Conservation (phyloP, 2,329 filamentous ascomycete species). For the Alternaria triticimaculans region DNA sequence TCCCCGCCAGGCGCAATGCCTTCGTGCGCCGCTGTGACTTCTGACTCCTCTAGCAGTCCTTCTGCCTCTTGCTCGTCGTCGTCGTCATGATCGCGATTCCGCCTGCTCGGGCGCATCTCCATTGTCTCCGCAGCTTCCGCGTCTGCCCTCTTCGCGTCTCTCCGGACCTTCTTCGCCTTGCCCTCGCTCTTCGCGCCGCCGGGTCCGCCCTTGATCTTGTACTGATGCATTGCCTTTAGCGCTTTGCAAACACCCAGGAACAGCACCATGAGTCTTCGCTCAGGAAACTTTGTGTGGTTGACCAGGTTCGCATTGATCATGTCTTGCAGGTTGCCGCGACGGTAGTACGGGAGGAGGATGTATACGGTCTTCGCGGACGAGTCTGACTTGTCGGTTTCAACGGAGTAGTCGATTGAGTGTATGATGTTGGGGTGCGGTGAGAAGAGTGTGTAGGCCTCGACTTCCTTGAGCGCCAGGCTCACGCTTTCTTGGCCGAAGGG, state of each 20-base stretch:
- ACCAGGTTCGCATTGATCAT: slow-evolving; percentile 98
- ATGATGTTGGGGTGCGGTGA: slow-evolving; percentile 84
- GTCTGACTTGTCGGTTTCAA: slow-evolving; percentile 73
- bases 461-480: slow-evolving; percentile 91
- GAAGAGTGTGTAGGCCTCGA: slow-evolving; percentile 95
- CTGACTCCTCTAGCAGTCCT: slow-evolving; percentile 81
- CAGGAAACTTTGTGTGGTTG: slow-evolving; percentile 89
- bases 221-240: slow-evolving; percentile 89
- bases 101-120: slow-evolving; percentile 52
- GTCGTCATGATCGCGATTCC: slow-evolving; percentile 58
- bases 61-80: slow-evolving; percentile 78
- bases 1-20: slow-evolving; percentile 72
- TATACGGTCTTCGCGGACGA: slow-evolving; percentile 90
- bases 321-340: slow-evolving; percentile 93
- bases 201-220: slow-evolving; percentile 68
- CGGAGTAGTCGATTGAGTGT: slow-evolving; percentile 79
- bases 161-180: slow-evolving; percentile 62
- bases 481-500: slow-evolving; percentile 97
- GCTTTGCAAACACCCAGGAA: slow-evolving; percentile 93
- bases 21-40: slow-evolving; percentile 71
- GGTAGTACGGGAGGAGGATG: slow-evolving; percentile 93
- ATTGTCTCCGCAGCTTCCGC: slow-evolving; percentile 53
- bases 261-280: slow-evolving; percentile 83
- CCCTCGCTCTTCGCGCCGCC: slow-evolving; percentile 58
- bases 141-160: slow-evolving; percentile 64